Evolutionary conservation across 2,329 filamentous ascomycete genomes (phyloP).

Genomic region (Phialocephala sp.): DNA sequence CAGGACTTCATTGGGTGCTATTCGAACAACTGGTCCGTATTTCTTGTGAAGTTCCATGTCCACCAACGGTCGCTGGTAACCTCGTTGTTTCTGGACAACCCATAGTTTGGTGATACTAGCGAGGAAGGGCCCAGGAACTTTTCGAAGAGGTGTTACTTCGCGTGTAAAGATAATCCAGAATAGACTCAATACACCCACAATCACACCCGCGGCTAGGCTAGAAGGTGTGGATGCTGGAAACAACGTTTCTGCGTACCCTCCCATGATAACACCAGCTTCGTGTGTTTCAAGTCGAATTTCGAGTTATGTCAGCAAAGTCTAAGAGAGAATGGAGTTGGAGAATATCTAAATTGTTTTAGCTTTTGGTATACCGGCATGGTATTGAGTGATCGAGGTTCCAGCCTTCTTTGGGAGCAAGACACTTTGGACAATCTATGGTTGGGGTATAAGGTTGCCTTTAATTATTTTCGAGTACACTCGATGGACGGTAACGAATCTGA

Average conservation of each 20-base stretch:
- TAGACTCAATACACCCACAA: neutral
- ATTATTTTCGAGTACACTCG: neutral
- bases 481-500: neutral
- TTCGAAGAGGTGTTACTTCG: constrained; percentile 40
- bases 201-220: neutral
- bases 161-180: constrained; percentile 17
- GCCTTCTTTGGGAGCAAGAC: neutral
- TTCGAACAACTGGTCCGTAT: constrained; percentile 56
- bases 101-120: constrained; percentile 52
- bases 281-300: neutral
- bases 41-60: constrained; percentile 47
- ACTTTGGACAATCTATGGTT: neutral
- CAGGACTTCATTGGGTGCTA: constrained; percentile 55
- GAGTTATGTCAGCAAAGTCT: neutral
- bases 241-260: neutral
- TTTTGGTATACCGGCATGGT: neutral
- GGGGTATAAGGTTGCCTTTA: neutral
- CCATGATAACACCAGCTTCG: neutral
- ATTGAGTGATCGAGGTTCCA: neutral
- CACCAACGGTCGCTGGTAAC: constrained; percentile 21
- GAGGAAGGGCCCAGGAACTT: constrained; percentile 52
- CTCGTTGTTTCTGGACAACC: constrained; percentile 45
- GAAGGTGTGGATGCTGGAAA: neutral
- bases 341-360: neutral
- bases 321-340: neutral